Percentiles rank a stretch among this genome's conserved stretches.
phyloP scores from a whole-genome alignment of 305 asterid species.

The Solanum hybrid region DNA sequence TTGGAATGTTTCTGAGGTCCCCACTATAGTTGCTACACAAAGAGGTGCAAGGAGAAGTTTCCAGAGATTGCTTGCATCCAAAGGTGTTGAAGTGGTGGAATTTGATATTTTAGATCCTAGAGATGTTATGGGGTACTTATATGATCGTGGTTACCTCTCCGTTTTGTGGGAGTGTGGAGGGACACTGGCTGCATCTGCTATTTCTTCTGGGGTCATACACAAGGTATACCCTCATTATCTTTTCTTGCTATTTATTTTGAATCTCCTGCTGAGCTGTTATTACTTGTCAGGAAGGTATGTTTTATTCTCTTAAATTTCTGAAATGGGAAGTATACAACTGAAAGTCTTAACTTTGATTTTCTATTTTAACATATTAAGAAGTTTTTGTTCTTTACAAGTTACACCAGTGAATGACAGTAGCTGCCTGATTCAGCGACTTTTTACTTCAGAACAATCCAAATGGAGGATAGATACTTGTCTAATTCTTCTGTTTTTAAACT shows the following conservation, averaged over 20 bases:
- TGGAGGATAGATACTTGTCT: background rate
- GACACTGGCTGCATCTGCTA: conserved; percentile 89
- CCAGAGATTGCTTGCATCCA: conserved; percentile 83
- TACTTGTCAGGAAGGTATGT: background rate
- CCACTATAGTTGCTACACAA: conserved; percentile 86
- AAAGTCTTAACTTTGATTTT: background rate
- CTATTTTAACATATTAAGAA: background rate
- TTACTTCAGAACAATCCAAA: background rate
- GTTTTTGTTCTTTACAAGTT: background rate
- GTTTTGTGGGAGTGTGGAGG: conserved; percentile 99
- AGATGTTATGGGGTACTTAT: conserved; percentile 75
- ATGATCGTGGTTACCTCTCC: conserved; percentile 89
- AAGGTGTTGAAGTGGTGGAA: conserved; percentile 92
- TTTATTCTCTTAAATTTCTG: background rate
- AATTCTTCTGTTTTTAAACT: background rate
- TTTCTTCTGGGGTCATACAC: conserved; percentile 85
- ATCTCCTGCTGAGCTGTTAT: conserved; percentile 1
- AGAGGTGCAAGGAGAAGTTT: conserved; percentile 90
- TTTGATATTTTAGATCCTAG: conserved; percentile 83
- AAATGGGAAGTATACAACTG: background rate
- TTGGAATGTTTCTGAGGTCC: conserved; percentile 83
- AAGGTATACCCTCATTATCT: conserved; percentile 39
- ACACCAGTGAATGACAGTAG: background rate
- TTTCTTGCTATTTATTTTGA: background rate
- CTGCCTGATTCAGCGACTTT: background rate